Percentiles rank a stretch among this genome's conserved stretches.
These are phyloP conservation scores for Sphaerobolus stellatus DNA, from an alignment of 1,284 basidiomycete genomes.

Conservation along the genomic window DNA sequence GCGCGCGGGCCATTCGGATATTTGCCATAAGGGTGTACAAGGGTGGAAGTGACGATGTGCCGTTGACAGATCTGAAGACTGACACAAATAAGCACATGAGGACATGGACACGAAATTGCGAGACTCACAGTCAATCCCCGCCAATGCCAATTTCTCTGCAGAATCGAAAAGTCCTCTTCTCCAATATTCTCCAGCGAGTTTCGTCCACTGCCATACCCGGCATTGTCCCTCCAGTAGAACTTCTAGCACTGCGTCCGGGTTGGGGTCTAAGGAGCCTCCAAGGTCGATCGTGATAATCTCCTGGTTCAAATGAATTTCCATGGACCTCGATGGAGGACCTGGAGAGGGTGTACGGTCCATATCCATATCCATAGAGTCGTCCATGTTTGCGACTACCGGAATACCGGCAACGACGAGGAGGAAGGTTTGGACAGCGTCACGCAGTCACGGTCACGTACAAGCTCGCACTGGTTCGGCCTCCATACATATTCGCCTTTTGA, in stretches of 20 bases:
- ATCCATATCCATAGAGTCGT: slow-evolving; percentile 10
- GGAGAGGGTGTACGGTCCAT: slow-evolving; percentile 13
- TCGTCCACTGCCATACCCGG: slow-evolving; percentile 71
- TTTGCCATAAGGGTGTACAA: slow-evolving; percentile 82
- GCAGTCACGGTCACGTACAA: no score
- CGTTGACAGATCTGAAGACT: slow-evolving; percentile 56
- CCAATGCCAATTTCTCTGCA: slow-evolving; percentile 65
- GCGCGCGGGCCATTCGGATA: slow-evolving; percentile 74
- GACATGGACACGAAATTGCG: slow-evolving; percentile 5
- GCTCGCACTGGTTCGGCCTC: no score
- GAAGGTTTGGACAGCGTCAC: no score
- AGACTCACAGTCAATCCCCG: slow-evolving; percentile 57
- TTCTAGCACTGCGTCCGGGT: slow-evolving; percentile 70
- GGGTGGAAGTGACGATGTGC: slow-evolving; percentile 51
- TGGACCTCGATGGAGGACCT: slow-evolving; percentile 14
- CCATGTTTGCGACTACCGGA: not conserved
- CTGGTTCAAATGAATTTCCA: slow-evolving; percentile 12
- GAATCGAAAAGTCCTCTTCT: slow-evolving; percentile 62
- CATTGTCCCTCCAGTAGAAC: slow-evolving; percentile 68
- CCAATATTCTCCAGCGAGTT: slow-evolving; percentile 78
- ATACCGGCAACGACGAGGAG: no score
- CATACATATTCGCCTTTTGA: no score
- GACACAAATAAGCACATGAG: slow-evolving; percentile 10
- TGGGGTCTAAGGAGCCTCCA: slow-evolving; percentile 63
- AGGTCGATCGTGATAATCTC: slow-evolving; percentile 51